Base-by-base conservation (phyloP, 2,329 filamentous ascomycete species). In the Cryphonectria japonica region DNA sequence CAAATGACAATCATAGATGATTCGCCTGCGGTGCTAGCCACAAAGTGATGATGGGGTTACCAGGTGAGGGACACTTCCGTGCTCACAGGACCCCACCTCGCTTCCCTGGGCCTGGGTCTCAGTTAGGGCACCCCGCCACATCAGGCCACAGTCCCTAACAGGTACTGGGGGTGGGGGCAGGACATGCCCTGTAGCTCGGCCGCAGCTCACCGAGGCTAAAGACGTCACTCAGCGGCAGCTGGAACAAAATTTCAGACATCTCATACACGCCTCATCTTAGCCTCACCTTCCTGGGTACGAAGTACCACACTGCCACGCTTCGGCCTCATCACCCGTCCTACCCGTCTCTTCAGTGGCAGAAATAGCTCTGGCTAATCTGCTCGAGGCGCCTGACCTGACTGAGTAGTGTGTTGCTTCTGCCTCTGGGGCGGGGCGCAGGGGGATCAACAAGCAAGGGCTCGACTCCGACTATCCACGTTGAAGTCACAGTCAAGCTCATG, bases 191-290 rank as follows among this genome's bases (percentile, higher is more conserved):
- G 26, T 16, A 43, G 39, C 62, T 65, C 41, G 62, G 62, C 62
- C 41, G 62, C 41, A 34, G 14, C n/a, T 22, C 62, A 22, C 62
- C 62, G 39, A 50, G 62, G 26, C 41, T 43, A 46, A 65, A 65
- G 41, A 65, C 63, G 63, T 65, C 63, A 65, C 63, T 64, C 26
- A 43, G 63, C 41, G 41, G 63, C 63, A 19, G 19, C 41, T 50
- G 41, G 43, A 41, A 65, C 63, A 52, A 65, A 65, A 50, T 65
- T 65, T 65, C 29, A 65, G 41, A 50, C 39, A 50, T 41, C 39
- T n/a, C 43, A 34, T 39, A 43, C 32, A 37, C 39, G n/a, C 39
- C 37, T 43, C 39, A 65, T 13, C n/a, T 39, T 50, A 65, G 41
- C 41, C 62, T 50, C 62, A 65, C 29, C 62, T 34, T 37, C 11